Evolutionary conservation across 225 moss, liverwort and hornwort species (phyloP), one percentile per base, ranked within the genome.

Genomic region (Asterella californica): DNA sequence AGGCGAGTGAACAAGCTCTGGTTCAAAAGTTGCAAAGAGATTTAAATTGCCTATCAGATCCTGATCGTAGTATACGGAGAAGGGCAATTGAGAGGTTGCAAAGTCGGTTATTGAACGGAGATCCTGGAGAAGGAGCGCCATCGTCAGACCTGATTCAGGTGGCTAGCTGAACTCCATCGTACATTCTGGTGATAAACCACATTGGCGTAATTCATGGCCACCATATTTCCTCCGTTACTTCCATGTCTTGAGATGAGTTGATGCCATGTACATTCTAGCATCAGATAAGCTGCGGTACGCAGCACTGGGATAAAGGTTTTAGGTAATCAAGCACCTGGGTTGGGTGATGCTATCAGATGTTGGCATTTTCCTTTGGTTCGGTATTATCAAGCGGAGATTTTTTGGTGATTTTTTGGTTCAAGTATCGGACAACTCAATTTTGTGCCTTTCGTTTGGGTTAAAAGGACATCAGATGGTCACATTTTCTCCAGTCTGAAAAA

Each of bases 41-140:
- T 78, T 83, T 96, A 67, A 93, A 96, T 82, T 90, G 91, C 84
- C 83, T 96, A 67, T 90, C 92, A 76, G 93, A 92, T 62, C 91
- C 94, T 22, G 92, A 92, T 42, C 83, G 90, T 10, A 88, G 83
- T 33, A 87, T 81, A 45, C 87, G 92, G 79, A 88, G 78, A 84
- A 90, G 83, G 61, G 86, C 95, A 18, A 65, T 96, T 15, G 88
- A 92, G 66, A 86, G 83, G 69, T 79, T 96, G 69, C 83, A 81
- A 30, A 83, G 84, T 76, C 85, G 86, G 77, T 88, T 96, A 84
- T 80, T 93, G 37, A 76, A 85, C 77, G 93, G 91, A 49, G 95
- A 96, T 25, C 89, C 88, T 48, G 91, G 82, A 25, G 93, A 92
- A 47, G 85, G 83, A 4, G 83, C 88, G 61, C 88, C 90, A 80